Evolutionary conservation across 192 early-diverging fungal species (phyloP), one percentile per base, ranked within the genome.

Genomic region (Gorgonomyces haynaldii): DNA sequence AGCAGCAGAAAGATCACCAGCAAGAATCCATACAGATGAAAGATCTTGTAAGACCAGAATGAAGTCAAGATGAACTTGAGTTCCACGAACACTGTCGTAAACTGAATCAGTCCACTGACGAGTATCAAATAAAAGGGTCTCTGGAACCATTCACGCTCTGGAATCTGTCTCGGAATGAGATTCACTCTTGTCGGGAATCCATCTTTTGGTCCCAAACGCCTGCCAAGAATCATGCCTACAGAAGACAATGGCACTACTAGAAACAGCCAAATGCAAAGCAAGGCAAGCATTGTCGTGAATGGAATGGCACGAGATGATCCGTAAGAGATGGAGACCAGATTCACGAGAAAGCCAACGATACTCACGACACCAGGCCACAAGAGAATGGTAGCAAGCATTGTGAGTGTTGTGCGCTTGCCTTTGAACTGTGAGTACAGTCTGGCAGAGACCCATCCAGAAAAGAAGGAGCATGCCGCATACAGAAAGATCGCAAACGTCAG

Each of bases 31-130:
- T 88, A 90, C 45, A 91, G 81, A 56, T 92, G 91, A 68, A 92
- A 97, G 19, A 89, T 79, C 56, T 83, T 81, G 72, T 86, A 83
- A n/a, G 49, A 40, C 88, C 88, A 93, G 37, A 95, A 89, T 35
- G 81, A 84, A 64, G 86, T 85, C 72, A 95, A 85, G 47, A 97
- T 85, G 65, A 90, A 97, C 68, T 93, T 94, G 36, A 95, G 71
- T 74, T 97, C 93, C 53, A 95, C 89, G 52, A 95, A 97, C 40
- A 95, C 86, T 17, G 89, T 81, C 2, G 80, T 86, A 58, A 97
- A 97, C 15, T 89, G 88, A 29, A 97, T 68, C 22, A 97, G 57
- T 28, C 91, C 93, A 6, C 82, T 82, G 60, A 86, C 76, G 38
- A 82, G n/a, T 53, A 47, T 88, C 76, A 29, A 88, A 76, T 2